Evolutionary conservation across 306 rosid species (phyloP), one percentile per base, ranked within the genome.

Genomic region (Quercus mongolica): DNA sequence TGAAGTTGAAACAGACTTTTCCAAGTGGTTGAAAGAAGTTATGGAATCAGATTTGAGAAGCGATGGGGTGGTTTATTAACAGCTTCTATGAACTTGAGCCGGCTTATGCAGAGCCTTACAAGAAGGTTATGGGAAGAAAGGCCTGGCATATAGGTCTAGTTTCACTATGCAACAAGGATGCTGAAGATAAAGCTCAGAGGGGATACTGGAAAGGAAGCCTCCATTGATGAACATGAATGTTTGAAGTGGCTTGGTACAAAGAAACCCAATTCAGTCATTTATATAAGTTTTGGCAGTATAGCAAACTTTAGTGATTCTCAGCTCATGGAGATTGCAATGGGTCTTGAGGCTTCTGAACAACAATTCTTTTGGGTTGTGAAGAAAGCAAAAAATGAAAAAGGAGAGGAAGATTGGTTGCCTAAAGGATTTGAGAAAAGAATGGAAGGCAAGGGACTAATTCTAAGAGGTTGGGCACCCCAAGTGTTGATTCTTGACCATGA

Each of bases 391-490:
- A 61, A 69, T 1, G 74, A 77, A 1, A 70, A 62, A 14, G 59
- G 33, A 5, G 18, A 73, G 1, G 78, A 72, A 52, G 75, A 57
- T 51, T 83, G 87, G 82, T 20, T 82, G 7, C 78, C 87, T 1
- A 58, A 82, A 78, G 85, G 84, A n/a, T 80, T 77, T 63, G 88
- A 85, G 49, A 33, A 77, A 28, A 77, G 80, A 52, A 81, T 57
- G 13, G 54, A 87, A 68, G 85, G 81, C 9, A 87, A 61, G 20
- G 87, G 86, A 33, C 2, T 83, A 20, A 69, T 86, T 1, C 65
- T 83, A 18, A 83, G 80, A 81, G 82, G 85, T 1, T 83, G 90
- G 84, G 89, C 80, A 13, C 85, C 87, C 5, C 89, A 86, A 46
- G 52, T 46, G 10, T 46, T 46, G 52, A 46, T 10, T 46, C 52